phyloP scores from a whole-genome alignment of 768 basidiomycete species.

The Flagelloscypha sp. region DNA sequence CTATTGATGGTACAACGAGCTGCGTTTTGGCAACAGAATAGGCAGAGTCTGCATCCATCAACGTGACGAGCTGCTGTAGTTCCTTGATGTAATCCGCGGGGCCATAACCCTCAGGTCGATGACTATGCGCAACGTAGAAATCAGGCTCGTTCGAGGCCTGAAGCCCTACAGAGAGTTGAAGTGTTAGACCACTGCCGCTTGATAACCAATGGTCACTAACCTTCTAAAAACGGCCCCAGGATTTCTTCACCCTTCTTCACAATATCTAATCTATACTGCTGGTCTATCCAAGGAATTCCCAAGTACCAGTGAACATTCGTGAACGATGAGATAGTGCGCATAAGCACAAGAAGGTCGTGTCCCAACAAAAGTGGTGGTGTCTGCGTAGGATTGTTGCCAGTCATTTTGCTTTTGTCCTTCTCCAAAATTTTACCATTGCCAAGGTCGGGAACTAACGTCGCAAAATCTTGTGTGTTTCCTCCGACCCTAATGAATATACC shows the following conservation, averaged over 20 bases:
- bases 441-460: too few relatives aligned
- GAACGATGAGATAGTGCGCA: slow-evolving; percentile 49
- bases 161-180: too few relatives aligned
- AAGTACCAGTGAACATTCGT: slow-evolving; percentile 60
- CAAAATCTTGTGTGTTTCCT: slow-evolving; percentile 74
- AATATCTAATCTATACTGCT: too few relatives aligned
- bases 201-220: too few relatives aligned
- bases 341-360: slow-evolving; percentile 56
- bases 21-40: too few relatives aligned
- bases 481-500: slow-evolving; percentile 61
- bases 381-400: slow-evolving; percentile 41
- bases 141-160: slow-evolving; percentile 44
- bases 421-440: too few relatives aligned
- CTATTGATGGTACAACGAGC: too few relatives aligned
- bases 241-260: too few relatives aligned
- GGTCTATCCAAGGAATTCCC: too few relatives aligned
- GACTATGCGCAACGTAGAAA: slow-evolving; percentile 19
- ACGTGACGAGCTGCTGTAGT: slow-evolving; percentile 5
- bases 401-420: slow-evolving; percentile 35
- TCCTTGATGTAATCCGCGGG: slow-evolving; percentile 15
- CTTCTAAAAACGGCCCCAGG: too few relatives aligned
- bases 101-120: slow-evolving; percentile 9
- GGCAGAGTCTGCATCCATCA: slow-evolving; percentile 1
- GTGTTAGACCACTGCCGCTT: too few relatives aligned
- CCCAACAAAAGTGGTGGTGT: slow-evolving; percentile 64